Evolutionary conservation across 352 stramenopile species (phyloP), one percentile per base, ranked within the genome.

Genomic region (Phytopythium litorale): DNA sequence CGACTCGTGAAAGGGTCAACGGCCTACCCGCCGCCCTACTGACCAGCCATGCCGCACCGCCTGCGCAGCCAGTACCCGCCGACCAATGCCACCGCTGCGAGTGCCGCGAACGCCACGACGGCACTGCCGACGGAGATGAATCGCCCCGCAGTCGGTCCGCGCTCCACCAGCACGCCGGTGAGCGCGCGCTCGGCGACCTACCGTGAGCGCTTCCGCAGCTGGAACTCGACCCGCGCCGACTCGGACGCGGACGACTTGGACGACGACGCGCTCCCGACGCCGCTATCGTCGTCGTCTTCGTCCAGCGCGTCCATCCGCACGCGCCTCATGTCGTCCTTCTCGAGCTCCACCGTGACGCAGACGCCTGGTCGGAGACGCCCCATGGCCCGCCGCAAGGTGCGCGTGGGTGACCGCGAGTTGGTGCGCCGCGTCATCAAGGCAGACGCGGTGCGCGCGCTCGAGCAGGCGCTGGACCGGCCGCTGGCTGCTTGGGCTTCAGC

Each of bases 401-500:
- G 67, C 7, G 50, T 78, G 0, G 51, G 65, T 18, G 65, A 78
- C 8, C 40, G 73, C 3, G 71, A 78, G 56, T 65, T 78, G 12
- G 30, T 75, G 8, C 60, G 53, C 23, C 67, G 71, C 9, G 61
- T 68, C 3, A 52, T 38, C 35, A 64, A 59, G 1, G n/a, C 55
- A 9, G 60, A 50, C 5, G 48, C 62, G 11, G 60, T 62, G 3
- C 51, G 66, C 7, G 50, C 64, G 0, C 50, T 78, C 19, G 57
- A 75, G 16, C 62, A 56, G 12, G 71, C 71, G 3, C 51, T 78
- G 0, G 54, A 66, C 4, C 60, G 65, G 12, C 71, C 71, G 0
- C 12, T 59, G 7, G 38, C 65, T 11, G 62, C 60, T 2, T 78
- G 71, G 71, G 58, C 65, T 35, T 56, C 51, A 2, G 25, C 46